phyloP scores from a whole-genome alignment of 2,329 filamentous ascomycete genomes.

The Cladosporium sp. region DNA sequence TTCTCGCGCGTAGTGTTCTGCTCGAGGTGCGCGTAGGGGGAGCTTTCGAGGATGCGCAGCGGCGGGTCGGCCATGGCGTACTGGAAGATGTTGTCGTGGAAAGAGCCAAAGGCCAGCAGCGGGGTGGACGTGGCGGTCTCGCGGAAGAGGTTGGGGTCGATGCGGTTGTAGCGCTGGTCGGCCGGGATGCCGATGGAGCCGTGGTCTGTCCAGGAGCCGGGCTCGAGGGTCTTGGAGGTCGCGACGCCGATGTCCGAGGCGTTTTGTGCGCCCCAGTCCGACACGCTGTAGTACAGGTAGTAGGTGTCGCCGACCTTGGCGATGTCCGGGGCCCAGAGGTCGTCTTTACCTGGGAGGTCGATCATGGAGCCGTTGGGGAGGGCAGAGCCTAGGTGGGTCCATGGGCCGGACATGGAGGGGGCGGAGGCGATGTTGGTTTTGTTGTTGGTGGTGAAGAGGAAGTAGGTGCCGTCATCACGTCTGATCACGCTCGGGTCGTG shows the following conservation, averaged over 20 bases:
- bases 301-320: slow-evolving; percentile 57
- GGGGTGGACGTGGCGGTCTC: slow-evolving; percentile 46
- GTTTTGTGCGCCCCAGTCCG: slow-evolving; percentile 59
- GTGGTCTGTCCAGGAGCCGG: slow-evolving; percentile 60
- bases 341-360: slow-evolving; percentile 46
- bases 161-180: slow-evolving; percentile 44
- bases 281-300: slow-evolving; percentile 65
- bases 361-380: slow-evolving; percentile 51
- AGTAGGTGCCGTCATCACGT: slow-evolving; percentile 41
- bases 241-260: slow-evolving; percentile 62
- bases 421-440: slow-evolving; percentile 51
- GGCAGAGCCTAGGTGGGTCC: slow-evolving; percentile 49
- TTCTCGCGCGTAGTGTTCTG: slow-evolving; percentile 51
- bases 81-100: slow-evolving; percentile 66
- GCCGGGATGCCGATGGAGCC: slow-evolving; percentile 58
- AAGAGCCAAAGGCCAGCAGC: slow-evolving; percentile 58
- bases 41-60: slow-evolving; percentile 28
- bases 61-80: slow-evolving; percentile 46
- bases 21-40: slow-evolving; percentile 49
- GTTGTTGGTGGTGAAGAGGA: slow-evolving; percentile 53
- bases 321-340: slow-evolving; percentile 65
- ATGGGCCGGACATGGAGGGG: slow-evolving; percentile 49
- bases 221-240: slow-evolving; percentile 50
- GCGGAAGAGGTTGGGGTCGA: slow-evolving; percentile 51
- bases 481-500: slow-evolving; percentile 51